Base-by-base conservation (phyloP, 1,284 basidiomycete genomes). In the Fistulina hepatica region DNA sequence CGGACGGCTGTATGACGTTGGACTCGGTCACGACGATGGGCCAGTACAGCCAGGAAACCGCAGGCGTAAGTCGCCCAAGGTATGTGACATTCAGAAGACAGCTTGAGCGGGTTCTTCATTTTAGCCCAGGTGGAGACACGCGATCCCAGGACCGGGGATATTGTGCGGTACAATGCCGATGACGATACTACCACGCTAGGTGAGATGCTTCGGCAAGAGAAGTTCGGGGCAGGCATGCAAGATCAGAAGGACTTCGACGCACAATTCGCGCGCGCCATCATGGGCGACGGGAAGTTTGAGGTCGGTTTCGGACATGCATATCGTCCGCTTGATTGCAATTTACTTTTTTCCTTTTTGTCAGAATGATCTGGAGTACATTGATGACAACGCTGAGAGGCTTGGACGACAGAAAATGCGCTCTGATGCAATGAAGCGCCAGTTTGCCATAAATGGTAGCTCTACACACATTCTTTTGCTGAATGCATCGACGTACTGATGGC, bases 341-440 rank as follows among this genome's bases (percentile, higher is more conserved):
- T n/a, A n/a, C 27, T 25, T n/a, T 12, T 24, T 19, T 26, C 15
- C 35, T 23, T 20, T 13, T 30, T 40, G 15, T 11, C 43, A 88
- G 78, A 80, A 82, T 49, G 74, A 92, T 53, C 62, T 92, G 16
- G 94, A 97, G 34, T 97, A 97, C 51, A 83, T 97, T 48, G 95
- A 99, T 48, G 93, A 97, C 45, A 94, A 97, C 55, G 91, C 90
- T 0, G 92, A 95, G 51, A 81, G 78, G 47, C 71, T 98, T 1
- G 91, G 88, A 21, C 69, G 90, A 44, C 81, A 89, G 56, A 94
- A 93, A 62, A 92, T 95, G 85, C 85, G 91, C 43, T 80, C 80
- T 9, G 95, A 97, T 54, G 89, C 85, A 17, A 85, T 95, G 78
- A 98, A 94, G 60, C 74, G 94, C 24, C 85, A 92, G 48, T 99